Base-by-base conservation (phyloP, 352 stramenopile genomes). In the Phytophthora multivora region DNA sequence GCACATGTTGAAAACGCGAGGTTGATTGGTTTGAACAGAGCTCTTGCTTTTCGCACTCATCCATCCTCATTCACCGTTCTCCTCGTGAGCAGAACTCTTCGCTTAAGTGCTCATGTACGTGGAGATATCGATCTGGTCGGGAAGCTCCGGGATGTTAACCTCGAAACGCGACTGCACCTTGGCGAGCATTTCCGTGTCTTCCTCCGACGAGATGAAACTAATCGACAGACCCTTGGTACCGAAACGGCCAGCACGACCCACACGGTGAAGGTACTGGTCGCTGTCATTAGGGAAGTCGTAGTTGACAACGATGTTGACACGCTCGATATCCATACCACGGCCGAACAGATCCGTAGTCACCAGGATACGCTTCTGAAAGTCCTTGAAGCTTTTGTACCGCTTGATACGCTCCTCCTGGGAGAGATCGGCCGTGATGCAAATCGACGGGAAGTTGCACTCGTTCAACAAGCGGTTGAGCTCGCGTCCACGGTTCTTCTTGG, bases 291-390 rank as follows among this genome's bases (percentile, higher is more conserved):
- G 97, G 84, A 99, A 99, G 77, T 99, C 98, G 80, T 99, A 99
- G 91, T 99, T 99, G 72, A 99, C 98, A 38, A 99, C 98, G 65
- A 99, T 98, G 87, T 99, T 99, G 47, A 99, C 98, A 74, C 97
- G 95, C 84, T 99, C 97, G 77, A 99, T 99, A 92, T 99, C 98
- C 86, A 99, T 99, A 69, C 98, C 98, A 85, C 98, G 97, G 48
- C 97, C 97, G 72, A 99, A 99, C 58, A 99, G 85, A 79, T 99
- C 97, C 59, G 98, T 99, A 45, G 97, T 98, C 35, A 99, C 97
- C 45, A 99, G 85, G 73, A 99, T 99, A 75, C 98, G 97, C 72
- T 98, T 98, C 82, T 99, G 95, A 80, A 99, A 99, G 56, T 99
- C 96, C 86, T 99, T 99, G 84, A 99, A 99, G 68, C 93, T 97